These are phyloP conservation scores for Fagus sylvatica DNA, from an alignment of 306 rosid species.

Conservation along the genomic window DNA sequence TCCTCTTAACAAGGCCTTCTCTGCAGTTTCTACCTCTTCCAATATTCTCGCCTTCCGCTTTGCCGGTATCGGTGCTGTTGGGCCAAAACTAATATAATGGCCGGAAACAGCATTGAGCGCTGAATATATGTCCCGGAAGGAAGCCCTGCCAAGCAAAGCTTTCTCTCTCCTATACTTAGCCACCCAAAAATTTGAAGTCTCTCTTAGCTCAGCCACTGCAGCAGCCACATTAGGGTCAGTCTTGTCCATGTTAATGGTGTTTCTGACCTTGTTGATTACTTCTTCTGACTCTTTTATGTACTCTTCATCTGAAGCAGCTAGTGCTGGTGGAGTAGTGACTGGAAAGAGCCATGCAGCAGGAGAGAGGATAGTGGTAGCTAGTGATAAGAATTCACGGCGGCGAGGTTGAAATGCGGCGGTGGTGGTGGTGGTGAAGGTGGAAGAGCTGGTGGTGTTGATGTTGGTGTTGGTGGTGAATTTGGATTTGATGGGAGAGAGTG, in stretches of 20 bases:
- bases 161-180: conserved; percentile 93
- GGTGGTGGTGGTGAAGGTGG: conserved; percentile 16
- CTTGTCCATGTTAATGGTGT: conserved; percentile 68
- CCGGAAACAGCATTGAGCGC: conserved; percentile 92
- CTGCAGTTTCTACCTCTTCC: conserved; percentile 87
- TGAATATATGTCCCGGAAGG: conserved; percentile 88
- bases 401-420: conserved; percentile 16
- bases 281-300: conserved; percentile 80
- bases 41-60: conserved; percentile 77
- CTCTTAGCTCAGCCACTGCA: conserved; percentile 80
- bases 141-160: conserved; percentile 64
- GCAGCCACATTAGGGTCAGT: conserved; percentile 73
- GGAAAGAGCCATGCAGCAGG: conserved; percentile 41
- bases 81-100: conserved; percentile 91
- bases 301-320: conserved; percentile 67
- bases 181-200: conserved; percentile 82
- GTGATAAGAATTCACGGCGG: conserved; percentile 76
- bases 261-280: conserved; percentile 69
- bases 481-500: conserved; percentile 56
- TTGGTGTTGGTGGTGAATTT: conserved; percentile 28
- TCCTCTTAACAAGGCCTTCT: conserved; percentile 80
- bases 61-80: conserved; percentile 88
- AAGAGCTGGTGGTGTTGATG: not conserved
- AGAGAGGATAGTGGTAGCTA: conserved; percentile 38
- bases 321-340: conserved; percentile 51